Evolutionary conservation across 192 early-diverging fungal genomes (phyloP).

Genomic region (Mortierella alpina): DNA sequence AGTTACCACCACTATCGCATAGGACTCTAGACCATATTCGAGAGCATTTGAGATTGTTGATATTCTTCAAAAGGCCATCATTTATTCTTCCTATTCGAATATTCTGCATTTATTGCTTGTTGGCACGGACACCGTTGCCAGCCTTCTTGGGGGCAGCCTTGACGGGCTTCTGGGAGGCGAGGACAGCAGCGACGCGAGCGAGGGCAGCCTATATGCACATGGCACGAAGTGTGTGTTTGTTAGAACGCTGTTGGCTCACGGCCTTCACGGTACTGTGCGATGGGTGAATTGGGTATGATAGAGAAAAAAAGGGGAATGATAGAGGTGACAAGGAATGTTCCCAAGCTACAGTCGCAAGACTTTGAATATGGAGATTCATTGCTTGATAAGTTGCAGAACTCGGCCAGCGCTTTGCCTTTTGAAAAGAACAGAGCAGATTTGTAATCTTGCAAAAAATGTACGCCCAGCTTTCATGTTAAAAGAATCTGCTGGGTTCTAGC

Average conservation of each 20-base stretch:
- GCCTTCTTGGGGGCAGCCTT: constrained; percentile 70
- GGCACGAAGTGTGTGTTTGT: background rate
- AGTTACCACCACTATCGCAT: no score
- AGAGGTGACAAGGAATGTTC: constrained; percentile 26
- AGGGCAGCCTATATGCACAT: constrained; percentile 68
- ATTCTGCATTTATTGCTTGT: constrained; percentile 54
- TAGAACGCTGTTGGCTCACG: background rate
- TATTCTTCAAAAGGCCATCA: constrained; percentile 18
- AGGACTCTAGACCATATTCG: no score
- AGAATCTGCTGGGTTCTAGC: constrained; percentile 59
- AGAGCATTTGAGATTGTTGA: background rate
- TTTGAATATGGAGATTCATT: constrained; percentile 52
- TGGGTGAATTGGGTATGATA: background rate
- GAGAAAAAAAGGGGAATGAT: background rate
- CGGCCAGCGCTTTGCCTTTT: constrained; percentile 3
- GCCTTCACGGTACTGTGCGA: background rate
- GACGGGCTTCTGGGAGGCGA: constrained; percentile 69
- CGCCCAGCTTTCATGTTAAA: constrained; percentile 56
- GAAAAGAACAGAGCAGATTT: constrained; percentile 3
- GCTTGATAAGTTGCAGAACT: constrained; percentile 36
- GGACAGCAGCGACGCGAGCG: constrained; percentile 75
- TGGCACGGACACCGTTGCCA: constrained; percentile 67
- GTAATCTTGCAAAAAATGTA: constrained; percentile 56
- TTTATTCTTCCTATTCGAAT: constrained; percentile 14
- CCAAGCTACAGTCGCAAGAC: constrained; percentile 50